These are phyloP conservation scores for Coffea eugenioides DNA, from an alignment of 257 asterid genomes.

Conservation along the genomic window DNA sequence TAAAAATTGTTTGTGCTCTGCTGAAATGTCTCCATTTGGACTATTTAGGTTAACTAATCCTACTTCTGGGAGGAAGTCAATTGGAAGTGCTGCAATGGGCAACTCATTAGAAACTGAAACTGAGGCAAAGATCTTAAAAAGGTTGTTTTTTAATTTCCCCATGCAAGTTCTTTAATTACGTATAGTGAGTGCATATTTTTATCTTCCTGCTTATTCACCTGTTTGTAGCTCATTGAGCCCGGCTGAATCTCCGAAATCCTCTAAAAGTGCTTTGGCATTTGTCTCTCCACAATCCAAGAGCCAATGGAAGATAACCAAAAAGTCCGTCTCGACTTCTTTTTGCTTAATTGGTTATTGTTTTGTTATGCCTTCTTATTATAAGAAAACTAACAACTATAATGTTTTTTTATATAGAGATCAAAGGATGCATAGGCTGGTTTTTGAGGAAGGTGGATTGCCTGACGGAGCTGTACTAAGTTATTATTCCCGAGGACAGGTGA, in stretches of 20 bases:
- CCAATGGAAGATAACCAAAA: slow-evolving; percentile 81
- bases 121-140: slow-evolving; percentile 48
- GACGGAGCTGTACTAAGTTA: slow-evolving; percentile 94
- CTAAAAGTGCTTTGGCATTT: slow-evolving; percentile 40
- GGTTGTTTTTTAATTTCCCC: slow-evolving; percentile 36
- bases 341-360: not conserved
- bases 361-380: slow-evolving; percentile 15
- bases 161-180: slow-evolving; percentile 11
- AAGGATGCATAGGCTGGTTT: slow-evolving; percentile 90
- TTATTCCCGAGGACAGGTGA: slow-evolving; percentile 93
- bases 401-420: slow-evolving; percentile 60
- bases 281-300: slow-evolving; percentile 48
- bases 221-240: slow-evolving; percentile 44
- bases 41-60: slow-evolving; percentile 44
- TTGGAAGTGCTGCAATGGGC: slow-evolving; percentile 35
- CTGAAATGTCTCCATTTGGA: slow-evolving; percentile 27
- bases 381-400: slow-evolving; percentile 11
- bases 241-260: slow-evolving; percentile 36
- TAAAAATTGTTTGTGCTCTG: slow-evolving; percentile 10
- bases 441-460: slow-evolving; percentile 86
- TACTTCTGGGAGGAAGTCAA: slow-evolving; percentile 32
- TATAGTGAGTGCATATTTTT: slow-evolving; percentile 8
- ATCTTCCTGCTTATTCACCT: slow-evolving; percentile 15
- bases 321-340: slow-evolving; percentile 43
- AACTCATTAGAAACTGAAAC: slow-evolving; percentile 34